Conservation (phyloP, 805 yeast genomes). For the Metschnikowia shivogae region DNA sequence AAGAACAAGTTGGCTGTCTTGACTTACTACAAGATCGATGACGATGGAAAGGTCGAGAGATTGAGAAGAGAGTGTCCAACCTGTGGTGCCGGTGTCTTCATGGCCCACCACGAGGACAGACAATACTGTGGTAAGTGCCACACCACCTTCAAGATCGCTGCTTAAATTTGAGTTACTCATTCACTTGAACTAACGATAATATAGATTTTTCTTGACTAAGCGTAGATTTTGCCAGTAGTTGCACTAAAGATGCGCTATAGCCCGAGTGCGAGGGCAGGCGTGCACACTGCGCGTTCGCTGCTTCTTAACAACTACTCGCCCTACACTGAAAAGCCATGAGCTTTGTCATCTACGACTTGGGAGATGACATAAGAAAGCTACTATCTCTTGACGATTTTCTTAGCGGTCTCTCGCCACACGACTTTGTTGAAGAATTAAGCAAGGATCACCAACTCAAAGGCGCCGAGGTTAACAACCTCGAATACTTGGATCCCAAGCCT, state of each 20-base stretch:
- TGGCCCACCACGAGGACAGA: slow-evolving; percentile 98
- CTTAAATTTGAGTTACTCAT: slow-evolving; percentile 14
- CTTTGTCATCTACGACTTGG: slow-evolving; percentile 55
- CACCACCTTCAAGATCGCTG: slow-evolving; percentile 68
- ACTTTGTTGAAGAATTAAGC: slow-evolving; percentile 75
- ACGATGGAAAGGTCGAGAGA: slow-evolving; percentile 97
- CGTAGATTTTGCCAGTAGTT: neutral
- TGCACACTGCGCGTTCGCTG: neutral
- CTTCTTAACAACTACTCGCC: neutral
- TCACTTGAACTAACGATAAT: slow-evolving; percentile 8
- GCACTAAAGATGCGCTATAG: neutral
- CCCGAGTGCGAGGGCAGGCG: neutral
- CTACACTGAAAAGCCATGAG: slow-evolving; percentile 24
- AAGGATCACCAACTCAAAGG: slow-evolving; percentile 56
- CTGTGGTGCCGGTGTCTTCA: slow-evolving; percentile 99
- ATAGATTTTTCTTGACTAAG: neutral
- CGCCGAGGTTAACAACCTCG: slow-evolving; percentile 48
- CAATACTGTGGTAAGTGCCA: slow-evolving; percentile 99
- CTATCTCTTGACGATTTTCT: slow-evolving; percentile 60
- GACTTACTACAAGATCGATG: slow-evolving; percentile 98
- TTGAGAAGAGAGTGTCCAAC: slow-evolving; percentile 96
- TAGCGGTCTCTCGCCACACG: slow-evolving; percentile 67
- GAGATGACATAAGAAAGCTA: slow-evolving; percentile 55
- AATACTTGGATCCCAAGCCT: slow-evolving; percentile 83
- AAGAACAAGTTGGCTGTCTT: slow-evolving; percentile 98